Percentiles rank a stretch among this genome's conserved stretches.
Conservation (phyloP, 2,329 filamentous ascomycete species). For the Colletotrichum shisoi region DNA sequence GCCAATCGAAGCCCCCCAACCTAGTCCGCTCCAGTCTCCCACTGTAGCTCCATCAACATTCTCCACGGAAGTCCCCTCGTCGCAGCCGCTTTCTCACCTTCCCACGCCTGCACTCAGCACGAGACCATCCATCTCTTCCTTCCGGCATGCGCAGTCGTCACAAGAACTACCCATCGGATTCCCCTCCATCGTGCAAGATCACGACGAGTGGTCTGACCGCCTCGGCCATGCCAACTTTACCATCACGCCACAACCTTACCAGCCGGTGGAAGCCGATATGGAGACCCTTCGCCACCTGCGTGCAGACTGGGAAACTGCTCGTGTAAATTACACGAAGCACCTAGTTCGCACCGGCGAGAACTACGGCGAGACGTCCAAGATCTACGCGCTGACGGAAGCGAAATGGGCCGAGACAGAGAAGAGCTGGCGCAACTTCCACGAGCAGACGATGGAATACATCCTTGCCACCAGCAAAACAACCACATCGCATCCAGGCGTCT, state of each 20-base stretch:
- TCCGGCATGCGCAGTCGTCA: constrained; percentile 55
- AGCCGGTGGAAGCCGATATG: constrained; percentile 68
- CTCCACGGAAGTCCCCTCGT: constrained; percentile 51
- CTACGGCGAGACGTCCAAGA: constrained; percentile 88
- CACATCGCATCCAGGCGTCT: constrained; percentile 42
- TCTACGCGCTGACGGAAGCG: constrained; percentile 81
- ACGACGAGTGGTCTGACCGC: constrained; percentile 83
- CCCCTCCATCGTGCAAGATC: constrained; percentile 70
- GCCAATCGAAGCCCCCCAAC: constrained; percentile 63
- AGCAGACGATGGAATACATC: constrained; percentile 66
- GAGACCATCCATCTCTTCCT: constrained; percentile 69
- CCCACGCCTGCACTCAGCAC: constrained; percentile 70
- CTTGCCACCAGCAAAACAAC: constrained; percentile 51
- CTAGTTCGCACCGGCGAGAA: constrained; percentile 88
- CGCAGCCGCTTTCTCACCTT: constrained; percentile 57
- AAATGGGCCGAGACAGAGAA: constrained; percentile 87
- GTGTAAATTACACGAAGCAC: constrained; percentile 88
- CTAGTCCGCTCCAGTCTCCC: constrained; percentile 88
- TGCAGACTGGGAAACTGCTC: constrained; percentile 81
- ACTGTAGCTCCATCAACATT: constrained; percentile 70
- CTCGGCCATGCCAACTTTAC: constrained; percentile 94
- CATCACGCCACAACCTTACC: constrained; percentile 82
- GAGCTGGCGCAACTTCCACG: constrained; percentile 75
- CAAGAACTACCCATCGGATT: constrained; percentile 62
- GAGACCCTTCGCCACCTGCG: constrained; percentile 69